phyloP scores from a whole-genome alignment of 1,139 yeast species.

The Taphrina deformans region DNA sequence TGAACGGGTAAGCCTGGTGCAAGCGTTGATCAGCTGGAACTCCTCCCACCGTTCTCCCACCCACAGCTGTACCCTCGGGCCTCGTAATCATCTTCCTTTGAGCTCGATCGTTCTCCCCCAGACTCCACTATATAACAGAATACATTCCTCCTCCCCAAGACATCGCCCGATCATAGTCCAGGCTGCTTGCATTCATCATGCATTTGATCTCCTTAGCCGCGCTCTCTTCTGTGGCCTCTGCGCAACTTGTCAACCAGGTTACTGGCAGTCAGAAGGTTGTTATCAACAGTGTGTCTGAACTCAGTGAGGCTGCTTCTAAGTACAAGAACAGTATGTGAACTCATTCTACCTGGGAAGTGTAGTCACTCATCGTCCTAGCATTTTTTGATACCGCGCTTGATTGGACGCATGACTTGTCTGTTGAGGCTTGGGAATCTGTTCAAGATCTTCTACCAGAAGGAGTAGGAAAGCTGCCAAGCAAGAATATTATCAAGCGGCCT shows the following conservation, averaged over 20 bases:
- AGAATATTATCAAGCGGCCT: constrained; percentile 18
- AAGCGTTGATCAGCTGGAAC: no score
- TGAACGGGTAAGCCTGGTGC: no score
- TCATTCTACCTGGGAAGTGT: no score
- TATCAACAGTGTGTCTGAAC: constrained; percentile 11
- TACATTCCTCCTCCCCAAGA: no score
- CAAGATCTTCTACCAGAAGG: constrained; percentile 22
- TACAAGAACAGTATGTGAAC: constrained; percentile 2
- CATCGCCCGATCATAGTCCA: background rate
- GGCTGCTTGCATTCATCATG: background rate
- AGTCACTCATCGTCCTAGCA: constrained; percentile 12
- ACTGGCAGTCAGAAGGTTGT: background rate
- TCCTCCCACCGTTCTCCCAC: no score
- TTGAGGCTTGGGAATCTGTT: constrained; percentile 25
- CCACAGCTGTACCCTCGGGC: no score
- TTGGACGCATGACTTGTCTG: constrained; percentile 25
- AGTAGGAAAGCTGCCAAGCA: constrained; percentile 37
- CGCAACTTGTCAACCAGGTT: constrained; percentile 17
- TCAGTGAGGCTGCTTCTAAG: constrained; percentile 1
- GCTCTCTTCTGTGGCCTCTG: constrained; percentile 2
- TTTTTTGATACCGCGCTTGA: constrained; percentile 17
- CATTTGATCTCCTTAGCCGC: constrained; percentile 1
- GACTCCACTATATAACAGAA: background rate
- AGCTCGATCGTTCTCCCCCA: background rate
- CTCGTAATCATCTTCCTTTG: background rate